phyloP scores from a whole-genome alignment of 257 asterid species.

The Solanum arcanum region DNA sequence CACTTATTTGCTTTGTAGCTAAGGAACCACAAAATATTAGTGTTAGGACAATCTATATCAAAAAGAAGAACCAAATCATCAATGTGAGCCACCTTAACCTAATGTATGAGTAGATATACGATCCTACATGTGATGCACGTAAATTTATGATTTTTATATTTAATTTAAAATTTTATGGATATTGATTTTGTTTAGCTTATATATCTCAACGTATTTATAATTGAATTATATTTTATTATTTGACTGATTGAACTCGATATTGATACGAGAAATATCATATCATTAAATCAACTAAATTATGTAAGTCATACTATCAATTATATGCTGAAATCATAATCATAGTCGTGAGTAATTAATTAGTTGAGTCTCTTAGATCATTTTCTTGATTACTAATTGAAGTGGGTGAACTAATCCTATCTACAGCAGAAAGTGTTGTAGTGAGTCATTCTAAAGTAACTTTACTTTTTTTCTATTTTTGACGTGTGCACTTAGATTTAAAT shows the following conservation, averaged over 20 bases:
- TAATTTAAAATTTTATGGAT: accelerated
- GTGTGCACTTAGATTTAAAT: not conserved
- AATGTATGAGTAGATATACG: not conserved
- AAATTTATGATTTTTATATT: not conserved
- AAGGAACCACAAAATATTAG: not conserved
- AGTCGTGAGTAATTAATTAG: not conserved
- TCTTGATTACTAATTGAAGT: not conserved
- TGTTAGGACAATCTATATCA: not conserved
- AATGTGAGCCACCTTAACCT: not conserved
- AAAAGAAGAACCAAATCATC: not conserved
- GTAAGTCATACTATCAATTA: not conserved
- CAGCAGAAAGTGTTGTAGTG: not conserved
- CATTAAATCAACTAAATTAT: not conserved
- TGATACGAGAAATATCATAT: not conserved
- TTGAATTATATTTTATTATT: not conserved
- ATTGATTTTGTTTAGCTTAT: not conserved
- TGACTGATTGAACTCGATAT: not conserved
- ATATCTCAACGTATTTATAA: not conserved
- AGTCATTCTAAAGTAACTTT: not conserved
- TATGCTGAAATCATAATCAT: not conserved
- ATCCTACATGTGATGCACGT: not conserved
- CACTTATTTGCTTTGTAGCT: not conserved
- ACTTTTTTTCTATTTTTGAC: not conserved
- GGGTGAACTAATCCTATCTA: not conserved
- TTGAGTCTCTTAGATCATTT: not conserved